A percentile compares a stretch with the other conserved stretches of the same genome.
phyloP scores from a whole-genome alignment of 2,329 filamentous ascomycete genomes.

The Pestalotiopsis fici region DNA sequence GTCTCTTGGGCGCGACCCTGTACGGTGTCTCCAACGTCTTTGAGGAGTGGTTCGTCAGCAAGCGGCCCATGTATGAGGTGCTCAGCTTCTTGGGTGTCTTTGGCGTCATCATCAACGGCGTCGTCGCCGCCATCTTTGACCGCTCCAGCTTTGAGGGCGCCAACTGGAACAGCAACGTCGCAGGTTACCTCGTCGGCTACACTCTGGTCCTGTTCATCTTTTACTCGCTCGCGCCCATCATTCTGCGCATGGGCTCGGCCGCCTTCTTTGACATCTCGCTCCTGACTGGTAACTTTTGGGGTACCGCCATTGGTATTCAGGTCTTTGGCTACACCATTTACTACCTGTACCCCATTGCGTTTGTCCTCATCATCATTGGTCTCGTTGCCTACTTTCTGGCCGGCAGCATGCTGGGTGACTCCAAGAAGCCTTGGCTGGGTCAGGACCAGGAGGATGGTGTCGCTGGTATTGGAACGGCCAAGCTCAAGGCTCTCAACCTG shows the following conservation, averaged over 20 bases:
- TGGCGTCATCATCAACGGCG: conserved; percentile 87
- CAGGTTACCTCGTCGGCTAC: conserved; percentile 86
- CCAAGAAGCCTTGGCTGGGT: conserved; percentile 93
- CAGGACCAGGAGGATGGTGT: conserved; percentile 81
- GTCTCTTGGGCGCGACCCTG: conserved; percentile 81
- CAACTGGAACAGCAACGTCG: conserved; percentile 67
- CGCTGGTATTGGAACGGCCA: conserved; percentile 81
- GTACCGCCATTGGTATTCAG: conserved; percentile 85
- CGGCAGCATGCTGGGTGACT: conserved; percentile 80
- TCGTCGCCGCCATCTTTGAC: conserved; percentile 91
- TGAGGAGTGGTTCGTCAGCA: conserved; percentile 92
- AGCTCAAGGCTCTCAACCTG: conserved; percentile 68
- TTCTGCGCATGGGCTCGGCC: conserved; percentile 86
- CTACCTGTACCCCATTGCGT: conserved; percentile 93
- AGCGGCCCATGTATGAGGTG: conserved; percentile 87
- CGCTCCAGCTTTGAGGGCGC: conserved; percentile 67
- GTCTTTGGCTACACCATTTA: conserved; percentile 82
- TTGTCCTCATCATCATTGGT: conserved; percentile 86
- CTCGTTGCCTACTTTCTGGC: conserved; percentile 86
- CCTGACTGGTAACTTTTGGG: conserved; percentile 96
- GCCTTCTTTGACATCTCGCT: conserved; percentile 97
- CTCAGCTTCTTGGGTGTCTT: conserved; percentile 88
- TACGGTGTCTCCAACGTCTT: conserved; percentile 91
- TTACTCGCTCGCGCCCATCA: conserved; percentile 82
- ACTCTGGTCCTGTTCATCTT: conserved; percentile 82